Evolutionary conservation across 257 asterid species (phyloP), one percentile per base, ranked within the genome.

Genomic region (Datura wrightii): DNA sequence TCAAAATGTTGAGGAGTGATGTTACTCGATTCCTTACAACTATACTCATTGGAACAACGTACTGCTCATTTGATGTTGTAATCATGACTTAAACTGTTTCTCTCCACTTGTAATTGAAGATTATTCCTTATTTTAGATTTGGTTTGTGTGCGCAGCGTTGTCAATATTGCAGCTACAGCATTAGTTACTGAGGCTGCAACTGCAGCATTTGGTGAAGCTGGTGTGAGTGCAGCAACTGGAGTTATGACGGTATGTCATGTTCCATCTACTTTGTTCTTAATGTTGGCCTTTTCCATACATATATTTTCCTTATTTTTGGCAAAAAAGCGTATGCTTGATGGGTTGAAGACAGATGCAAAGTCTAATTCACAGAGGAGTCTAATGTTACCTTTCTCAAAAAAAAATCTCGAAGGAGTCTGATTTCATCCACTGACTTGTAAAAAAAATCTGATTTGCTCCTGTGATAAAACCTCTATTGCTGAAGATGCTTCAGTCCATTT

Each of bases 11-110:
- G 69, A 87, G 98, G 53, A 97, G 93, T 72, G 99, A 97, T 87
- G 99, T 97, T 83, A 97, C 98, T 58, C 94, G 98, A 62, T 97
- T 97, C 85, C 90, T 97, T 90, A 97, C 99, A 9, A 97, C 99
- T 54, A 97, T 97, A 90, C 98, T 97, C 81, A 97, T 97, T 85
- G 99, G 99, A 91, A 97, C 99, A 88, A 97, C 99, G 99, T 97
- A 95, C 65, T 87, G 87, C 88, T 88, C 83, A 79, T 91, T 87
- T 89, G 81, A 69, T 24, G 71, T 80, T 86, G 86, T 54, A 81
- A 84, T 83, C 19, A 62, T 65, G 79, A 41, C 79, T 87, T 62
- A 11, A 84, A 39, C 48, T 89, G 63, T 83, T 86, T 13, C 88
- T 84, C 86, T 81, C 62, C 70, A 67, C 86, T 92, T 85, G 89